Evolutionary conservation across 345 rosid genomes (phyloP).

Genomic region (Syzygium oleosum): DNA sequence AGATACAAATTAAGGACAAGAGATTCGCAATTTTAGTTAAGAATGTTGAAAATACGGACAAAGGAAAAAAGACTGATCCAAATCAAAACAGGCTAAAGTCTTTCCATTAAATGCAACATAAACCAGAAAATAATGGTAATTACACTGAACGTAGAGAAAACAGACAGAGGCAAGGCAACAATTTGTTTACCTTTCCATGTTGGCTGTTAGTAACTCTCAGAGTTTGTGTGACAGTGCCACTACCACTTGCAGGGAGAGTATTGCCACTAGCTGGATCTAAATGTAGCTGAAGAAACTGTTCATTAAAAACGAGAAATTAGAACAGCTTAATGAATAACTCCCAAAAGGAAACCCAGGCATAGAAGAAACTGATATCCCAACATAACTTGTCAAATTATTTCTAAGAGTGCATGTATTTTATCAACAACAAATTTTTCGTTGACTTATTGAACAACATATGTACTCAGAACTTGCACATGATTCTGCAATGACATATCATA

Average conservation of each 20-base stretch:
- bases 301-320: slow-evolving; percentile 6
- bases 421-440: neutral
- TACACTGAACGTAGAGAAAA: neutral
- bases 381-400: neutral
- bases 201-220: slow-evolving; percentile 85
- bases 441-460: neutral
- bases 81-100: neutral
- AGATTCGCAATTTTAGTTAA: neutral
- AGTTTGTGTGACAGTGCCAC: slow-evolving; percentile 51
- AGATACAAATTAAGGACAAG: neutral
- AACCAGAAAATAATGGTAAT: neutral
- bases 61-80: neutral
- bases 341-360: neutral
- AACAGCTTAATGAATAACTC: neutral
- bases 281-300: slow-evolving; percentile 93
- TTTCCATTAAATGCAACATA: neutral
- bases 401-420: neutral
- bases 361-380: neutral
- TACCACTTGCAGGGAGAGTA: slow-evolving; percentile 53
- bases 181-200: slow-evolving; percentile 77
- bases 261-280: slow-evolving; percentile 88
- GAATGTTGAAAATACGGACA: neutral
- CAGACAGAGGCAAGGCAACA: neutral
- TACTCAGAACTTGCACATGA: neutral
- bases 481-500: neutral